Conservation (phyloP, 108 stramenopile species). For the Fragilaria radians region DNA sequence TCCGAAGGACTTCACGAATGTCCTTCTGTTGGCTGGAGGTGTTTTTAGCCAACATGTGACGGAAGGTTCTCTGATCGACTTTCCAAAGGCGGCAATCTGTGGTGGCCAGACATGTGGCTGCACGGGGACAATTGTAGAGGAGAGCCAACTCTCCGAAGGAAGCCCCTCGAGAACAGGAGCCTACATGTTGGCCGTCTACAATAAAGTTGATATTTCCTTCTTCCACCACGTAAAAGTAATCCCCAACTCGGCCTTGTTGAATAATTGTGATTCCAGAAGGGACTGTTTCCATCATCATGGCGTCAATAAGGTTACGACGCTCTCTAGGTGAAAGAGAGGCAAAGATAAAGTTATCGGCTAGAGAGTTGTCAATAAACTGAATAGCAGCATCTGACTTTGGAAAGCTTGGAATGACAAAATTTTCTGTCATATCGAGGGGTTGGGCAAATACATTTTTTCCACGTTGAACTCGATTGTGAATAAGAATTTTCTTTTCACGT, state of each 20-base stretch:
- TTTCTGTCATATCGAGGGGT: slow-evolving; percentile 62
- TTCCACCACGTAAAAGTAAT: slow-evolving; percentile 83
- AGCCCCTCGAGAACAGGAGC: slow-evolving; percentile 43
- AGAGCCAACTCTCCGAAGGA: slow-evolving; percentile 93
- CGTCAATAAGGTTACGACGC: slow-evolving; percentile 44
- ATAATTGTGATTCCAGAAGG: slow-evolving; percentile 63
- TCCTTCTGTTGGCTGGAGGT: slow-evolving; percentile 30
- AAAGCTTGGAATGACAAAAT: slow-evolving; percentile 31
- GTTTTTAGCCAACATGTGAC: slow-evolving; percentile 57
- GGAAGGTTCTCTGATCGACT: slow-evolving; percentile 76
- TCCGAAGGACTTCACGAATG: slow-evolving; percentile 32
- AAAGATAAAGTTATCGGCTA: slow-evolving; percentile 77
- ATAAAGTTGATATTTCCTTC: slow-evolving; percentile 52
- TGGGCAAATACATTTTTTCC: slow-evolving; percentile 78
- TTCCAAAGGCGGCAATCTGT: slow-evolving; percentile 42
- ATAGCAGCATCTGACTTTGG: slow-evolving; percentile 42
- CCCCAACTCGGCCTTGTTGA: slow-evolving; percentile 79
- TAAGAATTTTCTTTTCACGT: not conserved
- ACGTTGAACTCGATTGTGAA: slow-evolving; percentile 21
- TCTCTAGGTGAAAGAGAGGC: slow-evolving; percentile 37
- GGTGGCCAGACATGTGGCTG: slow-evolving; percentile 77
- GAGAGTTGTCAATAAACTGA: slow-evolving; percentile 39
- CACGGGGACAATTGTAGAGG: slow-evolving; percentile 89
- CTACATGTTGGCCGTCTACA: slow-evolving; percentile 61
- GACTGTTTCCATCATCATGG: slow-evolving; percentile 47